A percentile compares a stretch with the other conserved stretches of the same genome.
phyloP scores from a whole-genome alignment of 306 rosid species.

The Casuarina glauca region DNA sequence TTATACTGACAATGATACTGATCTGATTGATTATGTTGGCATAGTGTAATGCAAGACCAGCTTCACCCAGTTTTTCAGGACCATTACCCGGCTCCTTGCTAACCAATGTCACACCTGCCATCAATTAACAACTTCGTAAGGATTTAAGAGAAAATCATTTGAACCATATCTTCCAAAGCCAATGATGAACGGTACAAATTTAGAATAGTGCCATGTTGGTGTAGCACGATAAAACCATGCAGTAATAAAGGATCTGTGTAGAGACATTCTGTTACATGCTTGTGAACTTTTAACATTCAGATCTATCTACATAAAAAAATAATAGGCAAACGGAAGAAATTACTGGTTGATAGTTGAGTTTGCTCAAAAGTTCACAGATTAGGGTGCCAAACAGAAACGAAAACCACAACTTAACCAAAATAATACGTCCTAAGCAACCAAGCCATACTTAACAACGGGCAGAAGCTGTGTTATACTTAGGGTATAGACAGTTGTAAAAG shows the following conservation, averaged over 20 bases:
- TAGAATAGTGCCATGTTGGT: constrained; percentile 9
- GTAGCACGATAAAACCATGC: constrained; percentile 12
- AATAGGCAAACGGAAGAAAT: not conserved
- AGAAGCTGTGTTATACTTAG: not conserved
- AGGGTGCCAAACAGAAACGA: constrained; percentile 5
- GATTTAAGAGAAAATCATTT: constrained; percentile 10
- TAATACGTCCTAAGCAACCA: not conserved
- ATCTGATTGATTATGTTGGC: constrained; percentile 83
- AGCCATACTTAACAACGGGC: not conserved
- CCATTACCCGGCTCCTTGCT: constrained; percentile 30
- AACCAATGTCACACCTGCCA: constrained; percentile 40
- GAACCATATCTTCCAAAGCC: constrained; percentile 12
- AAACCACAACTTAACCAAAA: constrained; percentile 6
- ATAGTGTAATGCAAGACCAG: constrained; percentile 95
- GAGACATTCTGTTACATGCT: constrained; percentile 3
- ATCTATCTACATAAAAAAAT: not conserved
- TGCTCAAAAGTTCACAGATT: constrained; percentile 9
- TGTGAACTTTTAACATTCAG: not conserved
- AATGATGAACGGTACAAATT: constrained; percentile 1
- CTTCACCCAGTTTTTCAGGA: constrained; percentile 70
- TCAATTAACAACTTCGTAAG: constrained; percentile 27
- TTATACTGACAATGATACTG: constrained; percentile 67
- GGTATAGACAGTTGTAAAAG: not conserved
- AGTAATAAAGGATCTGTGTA: not conserved
- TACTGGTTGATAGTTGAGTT: constrained; percentile 1